Percentiles rank a stretch among this genome's conserved stretches.
These are phyloP conservation scores for Eremothecium coryli DNA, from an alignment of 1,139 yeast genomes.

Conservation along the genomic window DNA sequence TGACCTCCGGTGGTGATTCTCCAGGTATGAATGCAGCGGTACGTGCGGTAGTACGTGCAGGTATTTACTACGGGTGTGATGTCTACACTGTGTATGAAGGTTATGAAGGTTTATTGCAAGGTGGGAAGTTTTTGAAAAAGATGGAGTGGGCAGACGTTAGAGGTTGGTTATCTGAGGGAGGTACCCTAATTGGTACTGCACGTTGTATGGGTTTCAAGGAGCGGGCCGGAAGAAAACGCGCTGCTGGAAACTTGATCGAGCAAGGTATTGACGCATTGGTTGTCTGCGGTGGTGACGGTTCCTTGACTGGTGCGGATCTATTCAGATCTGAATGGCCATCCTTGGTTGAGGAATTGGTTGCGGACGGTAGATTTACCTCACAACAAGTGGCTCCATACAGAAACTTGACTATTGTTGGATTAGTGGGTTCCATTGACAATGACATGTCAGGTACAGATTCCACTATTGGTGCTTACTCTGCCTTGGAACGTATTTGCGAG, in stretches of 20 bases:
- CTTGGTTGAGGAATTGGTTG: slow-evolving; percentile 51
- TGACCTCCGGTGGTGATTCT: slow-evolving; percentile 85
- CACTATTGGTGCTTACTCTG: slow-evolving; percentile 92
- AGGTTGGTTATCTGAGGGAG: slow-evolving; percentile 66
- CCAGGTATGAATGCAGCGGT: slow-evolving; percentile 84
- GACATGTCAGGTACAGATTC: slow-evolving; percentile 96
- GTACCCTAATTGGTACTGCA: slow-evolving; percentile 78
- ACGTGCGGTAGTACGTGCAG: slow-evolving; percentile 69
- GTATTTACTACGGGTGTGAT: slow-evolving; percentile 61
- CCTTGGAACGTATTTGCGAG: slow-evolving; percentile 86
- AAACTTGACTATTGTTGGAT: slow-evolving; percentile 62
- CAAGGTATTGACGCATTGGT: slow-evolving; percentile 72
- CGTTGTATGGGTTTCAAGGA: slow-evolving; percentile 61
- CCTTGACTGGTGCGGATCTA: slow-evolving; percentile 73
- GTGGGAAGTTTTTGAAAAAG: slow-evolving; percentile 54
- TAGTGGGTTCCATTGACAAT: slow-evolving; percentile 87
- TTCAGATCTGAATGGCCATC: slow-evolving; percentile 77
- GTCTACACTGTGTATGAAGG: slow-evolving; percentile 72
- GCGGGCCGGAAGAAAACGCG: slow-evolving; percentile 56
- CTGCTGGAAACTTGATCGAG: slow-evolving; percentile 57
- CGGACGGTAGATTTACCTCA: slow-evolving; percentile 40
- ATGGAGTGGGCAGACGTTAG: slow-evolving; percentile 75
- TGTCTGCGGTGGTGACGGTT: slow-evolving; percentile 84
- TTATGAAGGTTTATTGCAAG: slow-evolving; percentile 64
- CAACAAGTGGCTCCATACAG: slow-evolving; percentile 45